Conservation (phyloP, 1,139 yeast species). For the Scheffersomyces titani region DNA sequence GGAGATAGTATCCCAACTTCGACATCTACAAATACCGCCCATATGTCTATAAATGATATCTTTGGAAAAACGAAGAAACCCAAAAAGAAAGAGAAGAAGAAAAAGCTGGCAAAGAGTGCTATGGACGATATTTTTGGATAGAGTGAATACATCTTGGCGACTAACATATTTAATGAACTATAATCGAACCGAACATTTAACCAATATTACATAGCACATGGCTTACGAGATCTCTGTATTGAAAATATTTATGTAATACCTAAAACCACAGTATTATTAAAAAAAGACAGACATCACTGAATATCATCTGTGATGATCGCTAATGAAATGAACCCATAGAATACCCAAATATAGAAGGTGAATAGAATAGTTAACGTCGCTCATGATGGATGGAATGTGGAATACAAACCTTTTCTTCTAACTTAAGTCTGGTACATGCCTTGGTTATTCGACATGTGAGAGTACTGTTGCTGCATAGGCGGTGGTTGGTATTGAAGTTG, state of each 20-base stretch:
- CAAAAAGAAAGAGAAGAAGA: conserved; percentile 33
- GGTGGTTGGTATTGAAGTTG: conserved; percentile 6
- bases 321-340: not conserved
- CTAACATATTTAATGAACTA: not conserved
- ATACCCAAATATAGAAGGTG: not conserved
- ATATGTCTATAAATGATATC: conserved; percentile 19
- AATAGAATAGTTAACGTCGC: not conserved
- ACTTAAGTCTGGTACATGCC: conserved; percentile 5
- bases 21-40: not conserved
- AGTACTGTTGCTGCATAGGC: conserved; percentile 7
- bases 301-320: not conserved
- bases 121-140: conserved; percentile 63
- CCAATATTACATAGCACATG: not conserved
- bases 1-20: conserved; percentile 1
- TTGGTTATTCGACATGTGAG: conserved; percentile 4
- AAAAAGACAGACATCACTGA: not conserved
- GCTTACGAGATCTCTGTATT: not conserved
- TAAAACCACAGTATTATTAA: not conserved
- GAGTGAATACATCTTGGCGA: not conserved
- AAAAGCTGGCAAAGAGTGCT: conserved; percentile 46
- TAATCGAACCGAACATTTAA: conserved; percentile 1
- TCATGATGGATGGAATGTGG: not conserved
- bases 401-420: not conserved
- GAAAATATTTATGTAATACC: not conserved
- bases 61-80: conserved; percentile 17